phyloP scores from a whole-genome alignment of 2,329 filamentous ascomycete genomes.

The Alternaria rosae region DNA sequence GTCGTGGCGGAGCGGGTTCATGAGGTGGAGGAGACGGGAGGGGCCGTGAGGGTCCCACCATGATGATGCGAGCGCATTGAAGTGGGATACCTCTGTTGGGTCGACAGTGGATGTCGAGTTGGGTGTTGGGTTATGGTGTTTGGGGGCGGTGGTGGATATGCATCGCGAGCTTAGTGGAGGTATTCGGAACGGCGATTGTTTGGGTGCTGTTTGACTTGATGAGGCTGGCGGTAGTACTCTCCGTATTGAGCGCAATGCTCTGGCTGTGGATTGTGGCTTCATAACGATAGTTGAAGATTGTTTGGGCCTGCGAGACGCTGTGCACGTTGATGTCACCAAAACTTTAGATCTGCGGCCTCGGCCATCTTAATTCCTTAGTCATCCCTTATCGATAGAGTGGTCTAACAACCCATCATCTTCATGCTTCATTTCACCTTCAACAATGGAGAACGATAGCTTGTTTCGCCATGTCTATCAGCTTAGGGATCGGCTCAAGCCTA shows the following conservation, averaged over 20 bases:
- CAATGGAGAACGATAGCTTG: not conserved
- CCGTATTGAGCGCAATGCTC: conserved; percentile 20
- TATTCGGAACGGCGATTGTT: not conserved
- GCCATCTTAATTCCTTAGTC: not conserved
- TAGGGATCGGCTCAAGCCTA: accelerated
- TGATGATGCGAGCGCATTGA: conserved; percentile 87
- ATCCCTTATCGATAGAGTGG: not conserved
- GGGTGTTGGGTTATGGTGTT: conserved; percentile 23
- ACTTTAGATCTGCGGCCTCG: conserved; percentile 6
- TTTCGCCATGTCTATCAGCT: not conserved
- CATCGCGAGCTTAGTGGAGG: conserved; percentile 16
- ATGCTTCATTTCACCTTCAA: not conserved
- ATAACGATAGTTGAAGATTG: conserved; percentile 8
- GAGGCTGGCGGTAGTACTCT: not conserved
- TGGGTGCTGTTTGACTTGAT: not conserved
- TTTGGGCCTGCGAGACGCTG: not conserved
- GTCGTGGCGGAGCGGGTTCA: conserved; percentile 96
- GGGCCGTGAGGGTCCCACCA: conserved; percentile 98
- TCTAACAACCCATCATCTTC: not conserved
- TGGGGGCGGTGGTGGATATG: conserved; percentile 23
- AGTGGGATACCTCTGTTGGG: conserved; percentile 88
- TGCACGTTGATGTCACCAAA: conserved; percentile 22
- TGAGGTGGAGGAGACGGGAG: conserved; percentile 90
- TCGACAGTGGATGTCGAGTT: conserved; percentile 65
- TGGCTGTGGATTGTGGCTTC: conserved; percentile 13